A percentile compares a stretch with the other conserved stretches of the same genome.
Conservation (phyloP, 139 green algal genomes). For the Chlamydomonas asymmetrica region DNA sequence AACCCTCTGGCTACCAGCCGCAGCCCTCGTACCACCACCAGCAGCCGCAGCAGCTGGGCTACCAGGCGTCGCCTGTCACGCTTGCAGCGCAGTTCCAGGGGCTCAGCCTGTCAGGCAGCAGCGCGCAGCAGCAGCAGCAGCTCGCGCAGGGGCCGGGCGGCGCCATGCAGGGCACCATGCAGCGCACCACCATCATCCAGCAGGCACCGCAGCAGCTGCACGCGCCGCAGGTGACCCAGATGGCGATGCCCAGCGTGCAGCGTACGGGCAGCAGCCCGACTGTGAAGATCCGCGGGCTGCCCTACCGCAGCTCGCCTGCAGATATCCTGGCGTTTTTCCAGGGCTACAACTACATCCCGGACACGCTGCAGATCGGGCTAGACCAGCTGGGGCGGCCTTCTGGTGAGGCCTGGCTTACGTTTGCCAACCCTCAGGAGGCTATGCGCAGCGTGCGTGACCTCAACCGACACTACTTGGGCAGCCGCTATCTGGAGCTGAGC, state of each 20-base stretch:
- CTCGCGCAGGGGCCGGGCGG: not conserved
- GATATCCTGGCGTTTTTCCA: constrained; percentile 64
- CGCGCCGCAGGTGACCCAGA: not conserved
- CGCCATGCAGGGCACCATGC: constrained; percentile 6
- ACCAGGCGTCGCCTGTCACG: constrained; percentile 12
- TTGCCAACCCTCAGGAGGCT: constrained; percentile 48
- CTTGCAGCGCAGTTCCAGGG: constrained; percentile 21
- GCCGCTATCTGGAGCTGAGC: constrained; percentile 65
- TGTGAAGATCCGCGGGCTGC: constrained; percentile 58
- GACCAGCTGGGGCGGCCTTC: constrained; percentile 56
- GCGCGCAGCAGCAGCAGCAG: constrained; percentile 12
- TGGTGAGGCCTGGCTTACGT: constrained; percentile 67
- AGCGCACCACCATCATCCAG: not conserved
- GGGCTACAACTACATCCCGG: constrained; percentile 54
- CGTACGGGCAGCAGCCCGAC: constrained; percentile 29
- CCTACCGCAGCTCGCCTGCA: constrained; percentile 48
- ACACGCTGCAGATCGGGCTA: constrained; percentile 63
- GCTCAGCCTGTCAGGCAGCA: constrained; percentile 8
- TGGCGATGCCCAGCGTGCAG: not conserved
- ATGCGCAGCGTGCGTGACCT: constrained; percentile 53
- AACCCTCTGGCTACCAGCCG: no score
- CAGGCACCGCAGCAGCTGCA: not conserved
- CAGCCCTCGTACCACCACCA: constrained; percentile 24
- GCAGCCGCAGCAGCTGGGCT: constrained; percentile 10
- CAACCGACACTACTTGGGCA: constrained; percentile 68